Evolutionary conservation across 2,329 filamentous ascomycete species (phyloP), one percentile per base, ranked within the genome.

Genomic region (Sphaerulina musiva): DNA sequence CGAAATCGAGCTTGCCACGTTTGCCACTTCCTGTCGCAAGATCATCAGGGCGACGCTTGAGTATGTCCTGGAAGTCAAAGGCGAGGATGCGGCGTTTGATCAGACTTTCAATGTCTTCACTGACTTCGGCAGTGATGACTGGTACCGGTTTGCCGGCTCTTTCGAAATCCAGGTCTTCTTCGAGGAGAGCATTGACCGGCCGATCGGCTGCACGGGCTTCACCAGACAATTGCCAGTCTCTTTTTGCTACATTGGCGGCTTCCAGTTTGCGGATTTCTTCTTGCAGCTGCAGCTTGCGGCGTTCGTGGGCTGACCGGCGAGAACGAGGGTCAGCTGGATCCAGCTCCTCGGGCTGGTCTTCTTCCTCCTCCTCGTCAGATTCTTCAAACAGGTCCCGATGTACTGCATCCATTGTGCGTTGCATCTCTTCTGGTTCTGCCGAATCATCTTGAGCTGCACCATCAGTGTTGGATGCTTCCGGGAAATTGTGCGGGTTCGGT

Each of bases 81-180:
- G 87, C 84, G 11, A 97, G 75, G 62, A 98, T 96, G 47, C 93
- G 86, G 39, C 89, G 83, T 73, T 97, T 97, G 75, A 98, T 91
- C 55, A 98, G 80, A 34, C 88, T 86, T 72, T 98, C 93, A 54
- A 98, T 95, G 64, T 85, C 84, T 70, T 96, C 91, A 51, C 84
- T 95, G 40, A 95, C 79, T 70, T 96, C 91, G 41, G 88, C 85
- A 0, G 93, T 97, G 69, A 96, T 90, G 57, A 97, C 87, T 1
- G 92, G 89, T 0, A 97, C 86, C 0, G 93, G 92, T 70, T 97
- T 98, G 66, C 93, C 93, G 20, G 89, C 83, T 64, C 95, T 84
- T 73, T 98, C 93, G 68, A 97, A 98, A 61, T 97, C 92, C 26
- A 98, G 80, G 65, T 97, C 90, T 73, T 97, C 84, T 68, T 97